These are phyloP conservation scores for Cytospora schulzeri DNA, from an alignment of 2,329 filamentous ascomycete species.

Conservation along the genomic window DNA sequence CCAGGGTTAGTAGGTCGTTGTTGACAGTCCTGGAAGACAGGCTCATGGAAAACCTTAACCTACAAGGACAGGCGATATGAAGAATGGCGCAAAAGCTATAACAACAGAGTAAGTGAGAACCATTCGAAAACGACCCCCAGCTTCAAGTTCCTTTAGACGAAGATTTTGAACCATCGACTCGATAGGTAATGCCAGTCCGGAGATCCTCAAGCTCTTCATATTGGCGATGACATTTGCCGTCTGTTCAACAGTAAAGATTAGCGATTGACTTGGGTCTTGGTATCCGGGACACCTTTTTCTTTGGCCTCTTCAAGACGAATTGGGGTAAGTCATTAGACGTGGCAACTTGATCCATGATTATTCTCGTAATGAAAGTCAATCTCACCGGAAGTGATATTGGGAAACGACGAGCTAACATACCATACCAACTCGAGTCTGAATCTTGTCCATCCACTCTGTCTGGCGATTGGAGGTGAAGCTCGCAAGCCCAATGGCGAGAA, in stretches of 20 bases:
- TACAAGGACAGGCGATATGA: slow-evolving; percentile 39
- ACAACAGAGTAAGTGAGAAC: slow-evolving; percentile 32
- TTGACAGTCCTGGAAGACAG: background rate
- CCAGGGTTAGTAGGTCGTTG: background rate
- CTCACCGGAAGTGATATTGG: background rate
- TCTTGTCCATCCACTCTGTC: slow-evolving; percentile 36
- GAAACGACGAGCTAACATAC: background rate
- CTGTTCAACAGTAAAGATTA: slow-evolving; percentile 26
- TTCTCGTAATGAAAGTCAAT: background rate
- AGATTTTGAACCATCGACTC: slow-evolving; percentile 31
- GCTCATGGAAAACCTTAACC: background rate
- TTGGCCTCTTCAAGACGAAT: background rate
- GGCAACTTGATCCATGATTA: too few species aligned
- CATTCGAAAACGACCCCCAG: slow-evolving; percentile 31
- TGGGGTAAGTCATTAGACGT: background rate
- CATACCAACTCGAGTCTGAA: slow-evolving; percentile 35
- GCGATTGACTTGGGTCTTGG: fast-evolving
- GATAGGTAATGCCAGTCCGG: slow-evolving; percentile 36
- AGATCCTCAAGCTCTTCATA: slow-evolving; percentile 37
- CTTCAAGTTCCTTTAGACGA: slow-evolving; percentile 32
- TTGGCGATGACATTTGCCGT: slow-evolving; percentile 33
- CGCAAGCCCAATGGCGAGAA: slow-evolving; percentile 27
- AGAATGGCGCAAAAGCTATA: slow-evolving; percentile 37
- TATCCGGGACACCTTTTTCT: slow-evolving; percentile 18
- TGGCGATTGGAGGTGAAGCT: slow-evolving; percentile 32